These are phyloP conservation scores for Fraxinus americana DNA, from an alignment of 257 asterid genomes.

Conservation along the genomic window DNA sequence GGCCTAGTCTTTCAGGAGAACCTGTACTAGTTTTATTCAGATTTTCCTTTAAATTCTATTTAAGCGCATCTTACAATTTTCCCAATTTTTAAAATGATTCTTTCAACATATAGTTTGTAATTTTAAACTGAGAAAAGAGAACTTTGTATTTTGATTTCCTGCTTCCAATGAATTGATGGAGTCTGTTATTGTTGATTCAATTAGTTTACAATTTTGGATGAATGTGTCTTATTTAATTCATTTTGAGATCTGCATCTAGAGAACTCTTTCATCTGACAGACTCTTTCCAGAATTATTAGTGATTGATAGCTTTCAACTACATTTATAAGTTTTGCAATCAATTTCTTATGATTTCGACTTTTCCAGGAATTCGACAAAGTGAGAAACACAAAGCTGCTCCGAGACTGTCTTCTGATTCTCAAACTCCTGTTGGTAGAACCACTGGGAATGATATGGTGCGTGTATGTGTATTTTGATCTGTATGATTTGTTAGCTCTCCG, in stretches of 20 bases:
- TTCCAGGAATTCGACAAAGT: conserved; percentile 56
- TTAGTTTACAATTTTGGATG: conserved; percentile 1
- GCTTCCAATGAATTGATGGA: not conserved
- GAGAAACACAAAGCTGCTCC: conserved; percentile 48
- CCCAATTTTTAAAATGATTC: conserved; percentile 18
- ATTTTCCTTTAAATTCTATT: conserved; percentile 15
- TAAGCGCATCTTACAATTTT: conserved; percentile 1
- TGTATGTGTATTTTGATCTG: conserved; percentile 9
- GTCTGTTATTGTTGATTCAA: not conserved
- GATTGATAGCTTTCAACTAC: not conserved
- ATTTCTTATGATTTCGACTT: conserved; percentile 21
- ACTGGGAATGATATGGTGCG: conserved; percentile 53
- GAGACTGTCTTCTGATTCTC: conserved; percentile 55
- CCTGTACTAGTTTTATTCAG: conserved; percentile 21
- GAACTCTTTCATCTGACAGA: conserved; percentile 2
- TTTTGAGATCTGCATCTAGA: not conserved
- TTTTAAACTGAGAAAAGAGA: not conserved
- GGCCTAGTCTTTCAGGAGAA: conserved; percentile 33
- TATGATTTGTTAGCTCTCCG: not conserved
- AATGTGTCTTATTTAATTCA: not conserved
- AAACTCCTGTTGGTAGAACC: conserved; percentile 46
- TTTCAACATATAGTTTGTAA: not conserved
- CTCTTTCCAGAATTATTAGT: not conserved
- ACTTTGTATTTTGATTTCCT: not conserved
- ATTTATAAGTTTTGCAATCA: not conserved